These are phyloP conservation scores for Aspergillus fumigatus DNA, from an alignment of 2,329 filamentous ascomycete genomes.

Conservation along the genomic window DNA sequence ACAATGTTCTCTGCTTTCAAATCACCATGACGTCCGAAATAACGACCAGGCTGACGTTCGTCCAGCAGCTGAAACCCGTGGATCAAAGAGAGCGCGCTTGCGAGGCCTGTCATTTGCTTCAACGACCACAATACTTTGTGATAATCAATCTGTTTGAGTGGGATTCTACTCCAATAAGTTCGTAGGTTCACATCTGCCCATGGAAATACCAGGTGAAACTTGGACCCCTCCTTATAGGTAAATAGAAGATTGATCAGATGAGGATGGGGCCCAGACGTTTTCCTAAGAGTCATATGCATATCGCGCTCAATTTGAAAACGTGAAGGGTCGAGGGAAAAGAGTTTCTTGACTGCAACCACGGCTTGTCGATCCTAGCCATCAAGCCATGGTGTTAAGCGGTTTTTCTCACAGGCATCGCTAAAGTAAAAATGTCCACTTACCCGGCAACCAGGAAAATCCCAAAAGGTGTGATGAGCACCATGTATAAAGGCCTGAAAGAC, in stretches of 20 bases:
- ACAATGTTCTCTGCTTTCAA: conserved; percentile 39
- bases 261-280: not conserved
- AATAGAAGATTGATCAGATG: conserved; percentile 27
- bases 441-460: not conserved
- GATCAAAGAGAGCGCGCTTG: conserved; percentile 17
- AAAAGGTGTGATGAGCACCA: conserved; percentile 7
- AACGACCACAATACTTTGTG: conserved; percentile 22
- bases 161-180: conserved; percentile 20
- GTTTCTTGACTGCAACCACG: conserved; percentile 4
- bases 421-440: not conserved
- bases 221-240: conserved; percentile 16
- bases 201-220: conserved; percentile 28
- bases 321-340: not conserved
- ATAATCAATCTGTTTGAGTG: conserved; percentile 8
- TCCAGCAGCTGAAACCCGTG: conserved; percentile 16
- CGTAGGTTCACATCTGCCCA: conserved; percentile 22
- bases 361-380: not conserved
- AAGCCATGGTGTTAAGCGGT: not conserved
- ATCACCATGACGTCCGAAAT: conserved; percentile 32
- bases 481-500: conserved; percentile 10
- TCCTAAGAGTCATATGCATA: not conserved
- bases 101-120: conserved; percentile 25
- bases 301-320: not conserved
- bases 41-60: not conserved
- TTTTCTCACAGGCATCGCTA: not conserved